Conservation (phyloP, 1,139 yeast genomes). For the Taiozyma sp. region DNA sequence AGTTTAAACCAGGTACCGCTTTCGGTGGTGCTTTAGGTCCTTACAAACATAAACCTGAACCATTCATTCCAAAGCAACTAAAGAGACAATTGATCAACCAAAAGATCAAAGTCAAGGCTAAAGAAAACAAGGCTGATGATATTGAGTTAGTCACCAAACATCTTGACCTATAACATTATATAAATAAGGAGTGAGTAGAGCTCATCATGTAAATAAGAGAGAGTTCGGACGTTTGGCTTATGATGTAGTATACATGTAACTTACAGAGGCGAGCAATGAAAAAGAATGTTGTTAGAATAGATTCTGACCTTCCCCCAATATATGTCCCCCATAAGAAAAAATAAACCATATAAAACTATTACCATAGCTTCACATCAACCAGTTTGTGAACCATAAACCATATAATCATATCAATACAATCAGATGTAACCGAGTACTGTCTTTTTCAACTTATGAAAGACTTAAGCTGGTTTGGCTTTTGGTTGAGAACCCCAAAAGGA, state of each 20-base stretch:
- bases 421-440: background rate
- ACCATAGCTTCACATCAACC: constrained; percentile 2
- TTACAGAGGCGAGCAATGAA: background rate
- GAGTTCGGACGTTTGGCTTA: background rate
- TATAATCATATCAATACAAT: background rate
- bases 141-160: constrained; percentile 24
- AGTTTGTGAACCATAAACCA: background rate
- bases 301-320: background rate
- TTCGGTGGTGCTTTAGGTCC: constrained; percentile 78
- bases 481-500: background rate
- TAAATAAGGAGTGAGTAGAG: background rate
- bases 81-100: constrained; percentile 38
- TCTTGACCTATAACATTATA: constrained; percentile 11
- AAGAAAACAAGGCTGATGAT: constrained; percentile 23
- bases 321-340: background rate
- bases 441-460: background rate
- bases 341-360: background rate
- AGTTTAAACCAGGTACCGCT: constrained; percentile 60
- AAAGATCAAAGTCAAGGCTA: constrained; percentile 28
- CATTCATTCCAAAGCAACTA: constrained; percentile 57
- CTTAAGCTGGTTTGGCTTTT: background rate
- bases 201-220: constrained; percentile 5
- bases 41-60: constrained; percentile 60
- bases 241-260: background rate
- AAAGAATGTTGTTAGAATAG: background rate